phyloP scores from a whole-genome alignment of 208 protist species.

The Leishmania major region DNA sequence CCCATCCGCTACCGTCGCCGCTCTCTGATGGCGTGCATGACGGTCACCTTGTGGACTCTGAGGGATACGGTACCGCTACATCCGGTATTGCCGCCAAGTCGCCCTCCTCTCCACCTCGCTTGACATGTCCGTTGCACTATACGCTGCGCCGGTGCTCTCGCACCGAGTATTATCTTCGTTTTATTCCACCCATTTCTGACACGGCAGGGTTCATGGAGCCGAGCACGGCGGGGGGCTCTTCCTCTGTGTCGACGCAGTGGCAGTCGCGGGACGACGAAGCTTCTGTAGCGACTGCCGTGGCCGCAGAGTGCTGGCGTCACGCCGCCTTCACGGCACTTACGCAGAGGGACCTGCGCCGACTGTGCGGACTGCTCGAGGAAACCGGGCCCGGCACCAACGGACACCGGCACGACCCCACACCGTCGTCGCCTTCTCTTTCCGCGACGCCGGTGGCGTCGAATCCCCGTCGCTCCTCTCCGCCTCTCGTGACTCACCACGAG shows the following conservation, averaged over 20 bases:
- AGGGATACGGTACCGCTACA: neutral
- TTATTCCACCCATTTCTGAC: neutral
- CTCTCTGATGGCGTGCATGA: neutral
- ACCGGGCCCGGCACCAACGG: neutral
- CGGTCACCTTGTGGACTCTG: neutral
- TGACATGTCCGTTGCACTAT: slow-evolving; percentile 20
- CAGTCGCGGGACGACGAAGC: slow-evolving; percentile 16
- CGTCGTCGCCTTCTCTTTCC: neutral
- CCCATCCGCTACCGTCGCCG: neutral
- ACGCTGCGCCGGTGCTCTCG: slow-evolving; percentile 28
- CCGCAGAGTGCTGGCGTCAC: slow-evolving; percentile 30
- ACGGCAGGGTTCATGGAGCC: neutral
- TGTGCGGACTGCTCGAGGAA: slow-evolving; percentile 15
- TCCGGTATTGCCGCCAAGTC: neutral
- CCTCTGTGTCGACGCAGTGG: neutral
- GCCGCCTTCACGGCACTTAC: slow-evolving; percentile 13
- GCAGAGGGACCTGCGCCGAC: slow-evolving; percentile 11
- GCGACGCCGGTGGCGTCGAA: neutral
- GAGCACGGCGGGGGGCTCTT: neutral
- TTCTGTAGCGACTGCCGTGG: slow-evolving; percentile 8
- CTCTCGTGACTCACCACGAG: slow-evolving; percentile 30
- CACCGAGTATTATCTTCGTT: slow-evolving; percentile 11
- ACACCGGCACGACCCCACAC: neutral
- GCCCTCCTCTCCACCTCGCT: slow-evolving; percentile 3
- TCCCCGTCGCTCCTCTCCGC: neutral